Evolutionary conservation across 805 yeast species (phyloP).

Genomic region (Candida pseudoglaebosa): DNA sequence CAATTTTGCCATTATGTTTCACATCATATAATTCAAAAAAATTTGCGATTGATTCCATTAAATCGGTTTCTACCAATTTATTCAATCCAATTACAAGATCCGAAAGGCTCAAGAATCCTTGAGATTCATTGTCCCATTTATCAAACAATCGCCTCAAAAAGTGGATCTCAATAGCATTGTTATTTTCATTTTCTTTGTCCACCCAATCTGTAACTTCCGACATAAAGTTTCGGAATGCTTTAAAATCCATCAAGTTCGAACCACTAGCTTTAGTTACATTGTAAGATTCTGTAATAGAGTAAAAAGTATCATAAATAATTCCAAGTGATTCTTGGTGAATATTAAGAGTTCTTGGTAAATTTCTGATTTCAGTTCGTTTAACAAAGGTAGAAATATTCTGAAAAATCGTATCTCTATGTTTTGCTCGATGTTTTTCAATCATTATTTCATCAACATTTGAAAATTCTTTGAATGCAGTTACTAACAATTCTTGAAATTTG

Average conservation of each 20-base stretch:
- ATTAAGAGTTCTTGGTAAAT: constrained; percentile 69
- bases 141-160: constrained; percentile 57
- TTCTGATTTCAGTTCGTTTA: constrained; percentile 85
- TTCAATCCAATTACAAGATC: constrained; percentile 75
- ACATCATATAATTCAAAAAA: constrained; percentile 75
- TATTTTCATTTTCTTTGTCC: constrained; percentile 12
- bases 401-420: constrained; percentile 70
- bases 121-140: constrained; percentile 61
- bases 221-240: constrained; percentile 70
- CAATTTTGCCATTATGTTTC: constrained; percentile 55
- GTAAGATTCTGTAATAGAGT: constrained; percentile 68
- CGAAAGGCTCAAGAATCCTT: constrained; percentile 58
- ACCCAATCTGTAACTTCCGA: constrained; percentile 80
- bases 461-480: constrained; percentile 90
- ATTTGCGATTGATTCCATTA: constrained; percentile 73
- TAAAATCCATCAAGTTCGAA: constrained; percentile 66
- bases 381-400: constrained; percentile 87
- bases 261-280: constrained; percentile 48
- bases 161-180: constrained; percentile 10
- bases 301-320: constrained; percentile 79
- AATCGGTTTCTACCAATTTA: constrained; percentile 61
- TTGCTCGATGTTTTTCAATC: constrained; percentile 64
- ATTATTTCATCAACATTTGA: constrained; percentile 71
- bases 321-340: constrained; percentile 57
- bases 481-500: constrained; percentile 83